Evolutionary conservation across 306 rosid genomes (phyloP).

Genomic region (Medicago ruthenica): DNA sequence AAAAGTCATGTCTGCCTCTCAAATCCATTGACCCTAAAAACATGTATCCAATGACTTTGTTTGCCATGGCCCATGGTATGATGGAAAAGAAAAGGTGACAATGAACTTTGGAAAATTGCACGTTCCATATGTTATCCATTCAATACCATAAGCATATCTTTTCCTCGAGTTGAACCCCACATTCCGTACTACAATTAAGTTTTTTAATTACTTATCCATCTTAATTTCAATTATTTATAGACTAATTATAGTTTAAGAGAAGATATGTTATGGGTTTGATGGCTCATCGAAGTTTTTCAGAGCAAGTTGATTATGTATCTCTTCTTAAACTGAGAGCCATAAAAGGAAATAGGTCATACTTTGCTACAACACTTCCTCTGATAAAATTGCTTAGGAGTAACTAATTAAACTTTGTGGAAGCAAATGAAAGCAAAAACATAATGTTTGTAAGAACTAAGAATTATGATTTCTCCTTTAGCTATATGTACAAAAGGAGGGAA

Average conservation of each 20-base stretch:
- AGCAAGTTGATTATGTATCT: background rate
- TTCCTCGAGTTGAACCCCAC: conserved; percentile 5
- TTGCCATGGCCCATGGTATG: conserved; percentile 21
- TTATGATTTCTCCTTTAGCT: too few species aligned
- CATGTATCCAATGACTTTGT: conserved; percentile 32
- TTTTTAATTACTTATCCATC: conserved; percentile 18
- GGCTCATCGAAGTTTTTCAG: background rate
- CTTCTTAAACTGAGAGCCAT: background rate
- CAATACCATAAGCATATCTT: background rate
- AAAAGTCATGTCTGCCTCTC: conserved; percentile 33
- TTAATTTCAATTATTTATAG: conserved; percentile 29
- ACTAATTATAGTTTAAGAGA: conserved; percentile 18
- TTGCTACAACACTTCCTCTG: too few species aligned
- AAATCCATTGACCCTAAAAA: conserved; percentile 27
- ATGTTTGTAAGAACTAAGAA: background rate
- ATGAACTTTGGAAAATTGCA: conserved; percentile 37
- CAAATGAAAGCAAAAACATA: background rate
- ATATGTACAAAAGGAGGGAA: too few species aligned
- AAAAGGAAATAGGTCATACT: background rate
- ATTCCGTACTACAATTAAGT: conserved; percentile 33
- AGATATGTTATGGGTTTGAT: background rate
- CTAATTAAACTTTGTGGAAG: background rate
- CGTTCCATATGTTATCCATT: background rate
- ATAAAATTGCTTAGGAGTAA: too few species aligned
- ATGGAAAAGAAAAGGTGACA: conserved; percentile 34